Conservation (phyloP, 2,329 filamentous ascomycete genomes). For the Diplocarpon rosae region DNA sequence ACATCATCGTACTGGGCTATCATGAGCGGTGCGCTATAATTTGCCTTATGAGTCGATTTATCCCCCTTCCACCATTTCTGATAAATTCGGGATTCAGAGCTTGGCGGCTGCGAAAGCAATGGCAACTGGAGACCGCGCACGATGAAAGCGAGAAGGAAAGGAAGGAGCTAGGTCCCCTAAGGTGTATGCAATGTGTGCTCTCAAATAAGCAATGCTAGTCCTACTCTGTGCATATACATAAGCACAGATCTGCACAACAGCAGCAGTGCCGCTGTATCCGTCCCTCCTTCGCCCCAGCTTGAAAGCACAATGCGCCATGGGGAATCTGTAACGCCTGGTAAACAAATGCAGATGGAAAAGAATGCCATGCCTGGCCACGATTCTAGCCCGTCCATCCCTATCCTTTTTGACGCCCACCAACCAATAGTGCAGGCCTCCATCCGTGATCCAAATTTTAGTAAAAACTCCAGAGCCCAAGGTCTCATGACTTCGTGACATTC, state of each 20-base stretch:
- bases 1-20: neutral
- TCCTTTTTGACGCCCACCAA: neutral
- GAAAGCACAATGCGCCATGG: neutral
- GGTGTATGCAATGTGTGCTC: neutral
- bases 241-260: neutral
- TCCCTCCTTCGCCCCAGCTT: too few species aligned
- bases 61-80: conserved; percentile 5
- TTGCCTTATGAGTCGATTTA: neutral
- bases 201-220: neutral
- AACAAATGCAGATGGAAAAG: neutral
- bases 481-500: conserved; percentile 1
- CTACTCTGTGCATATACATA: neutral
- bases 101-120: too few species aligned
- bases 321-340: neutral
- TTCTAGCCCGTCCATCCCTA: too few species aligned
- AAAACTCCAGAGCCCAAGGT: neutral
- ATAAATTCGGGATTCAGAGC: neutral
- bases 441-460: neutral
- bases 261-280: too few species aligned
- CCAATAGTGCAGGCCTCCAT: neutral
- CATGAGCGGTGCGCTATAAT: conserved; percentile 1
- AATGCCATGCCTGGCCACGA: too few species aligned
- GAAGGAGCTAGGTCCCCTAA: neutral
- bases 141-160: neutral
- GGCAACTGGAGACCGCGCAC: too few species aligned